Base-by-base conservation (phyloP, 106 monocot species). In the Chionographis japonica region DNA sequence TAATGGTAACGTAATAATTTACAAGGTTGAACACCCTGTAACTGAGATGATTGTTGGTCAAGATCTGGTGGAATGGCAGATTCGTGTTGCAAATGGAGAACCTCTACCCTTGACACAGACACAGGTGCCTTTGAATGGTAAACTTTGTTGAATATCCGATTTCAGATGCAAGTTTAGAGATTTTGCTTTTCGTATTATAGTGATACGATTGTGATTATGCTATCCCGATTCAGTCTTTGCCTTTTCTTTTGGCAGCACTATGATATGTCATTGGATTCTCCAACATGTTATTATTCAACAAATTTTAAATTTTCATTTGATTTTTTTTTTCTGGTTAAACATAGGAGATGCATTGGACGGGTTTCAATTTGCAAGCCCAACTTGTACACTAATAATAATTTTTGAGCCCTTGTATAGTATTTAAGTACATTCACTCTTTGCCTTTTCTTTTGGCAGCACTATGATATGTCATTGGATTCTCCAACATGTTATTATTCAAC, bases 21-120 rank as follows among this genome's bases (percentile, higher is more conserved):
- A 68, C 27, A 83, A 98, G 98, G 98, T 98, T 73, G 98, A 98
- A 81, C 98, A 98, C 60, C 98, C 98, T 36, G 93, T 98, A 20
- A 98, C 98, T 35, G 98, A 98, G 79, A 98, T 98, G 98, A 81
- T 93, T 68, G 92, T 90, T 67, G 92, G 87, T 27, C 98, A 98
- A 98, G 98, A 98, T 81, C 89, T 98, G 52, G 98, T 98, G 61
- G 93, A 98, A 71, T 98, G 98, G 98, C 98, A 98, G 78, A 98
- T 98, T 68, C 86, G 87, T 80, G 85, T 98, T 77, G 89, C 98
- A 57, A 98, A 93, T 98, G 98, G 98, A 63, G 93, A 98, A 83
- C 83, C 78, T 61, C 85, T 98, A 40, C 98, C 98, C 12, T 68
- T 98, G 71, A 77, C 78, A 63, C 98, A 98, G 68, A 75, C 83